Evolutionary conservation across 2,329 filamentous ascomycete species (phyloP).

Genomic region (Fusarium gaditjirri): DNA sequence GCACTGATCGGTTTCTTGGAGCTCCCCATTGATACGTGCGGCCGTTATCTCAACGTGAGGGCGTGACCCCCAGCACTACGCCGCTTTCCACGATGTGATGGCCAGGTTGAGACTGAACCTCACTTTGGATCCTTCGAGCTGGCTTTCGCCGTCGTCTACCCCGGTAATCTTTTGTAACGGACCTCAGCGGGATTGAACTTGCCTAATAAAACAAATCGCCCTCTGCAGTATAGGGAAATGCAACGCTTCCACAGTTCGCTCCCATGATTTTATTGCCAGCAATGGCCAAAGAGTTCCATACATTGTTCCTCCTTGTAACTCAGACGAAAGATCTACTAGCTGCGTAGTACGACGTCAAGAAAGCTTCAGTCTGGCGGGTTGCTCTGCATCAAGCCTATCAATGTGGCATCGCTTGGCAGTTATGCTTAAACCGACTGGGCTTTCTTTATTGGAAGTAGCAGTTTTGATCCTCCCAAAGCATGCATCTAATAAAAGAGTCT

Average conservation of each 20-base stretch:
- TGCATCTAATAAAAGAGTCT: background rate
- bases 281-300: background rate
- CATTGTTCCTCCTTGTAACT: rapidly evolving
- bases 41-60: background rate
- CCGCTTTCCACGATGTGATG: background rate
- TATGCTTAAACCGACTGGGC: background rate
- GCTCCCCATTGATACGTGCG: background rate
- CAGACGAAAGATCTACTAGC: background rate
- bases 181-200: background rate
- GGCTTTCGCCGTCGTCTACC: background rate
- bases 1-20: background rate
- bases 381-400: background rate
- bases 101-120: background rate
- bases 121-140: background rate
- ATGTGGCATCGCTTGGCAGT: background rate
- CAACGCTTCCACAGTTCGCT: rapidly evolving
- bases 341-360: rapidly evolving
- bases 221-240: background rate
- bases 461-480: no score
- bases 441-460: no score
- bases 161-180: no score
- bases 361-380: no score
- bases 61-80: background rate
- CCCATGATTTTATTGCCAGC: rapidly evolving
- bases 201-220: background rate